Evolutionary conservation across 306 rosid species (phyloP), one percentile per base, ranked within the genome.

Genomic region (Neltuma alba): DNA sequence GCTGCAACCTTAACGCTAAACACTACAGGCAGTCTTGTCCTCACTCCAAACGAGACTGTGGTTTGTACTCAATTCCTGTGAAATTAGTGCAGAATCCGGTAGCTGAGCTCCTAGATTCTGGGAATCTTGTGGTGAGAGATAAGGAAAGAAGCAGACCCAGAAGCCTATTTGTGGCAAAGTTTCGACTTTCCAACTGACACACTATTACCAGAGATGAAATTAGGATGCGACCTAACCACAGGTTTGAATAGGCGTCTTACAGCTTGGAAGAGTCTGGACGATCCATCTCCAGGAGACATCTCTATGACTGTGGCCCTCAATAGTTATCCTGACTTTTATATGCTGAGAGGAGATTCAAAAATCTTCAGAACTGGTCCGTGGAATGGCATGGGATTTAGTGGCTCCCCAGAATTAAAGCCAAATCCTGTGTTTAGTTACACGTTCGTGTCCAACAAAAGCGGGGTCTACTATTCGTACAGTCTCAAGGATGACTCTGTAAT

Each of bases 91-190:
- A 18, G 61, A 82, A 65, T 76, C 83, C 83, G 0, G 30, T 82
- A 10, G 75, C 77, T 1, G 82, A 74, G 81, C 87, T 88, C 10
- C 42, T 88, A 52, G 88, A 86, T 75, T 61, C 79, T 10, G 89
- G 89, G 18, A 88, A 86, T 58, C 81, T 88, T 33, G 88, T 88
- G 44, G 82, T 86, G 0, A 70, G 82, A 42, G 86, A 84, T 7
- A 69, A 77, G 7, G 50, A 58, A n/a, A 34, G 79, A 74, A 16
- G 68, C 34, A 70, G 58, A 79, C 73, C 27, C 80, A 28, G 80
- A 74, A 14, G 52, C 2, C 33, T 74, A 34, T 67, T 48, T 76
- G 44, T 76, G 89, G 89, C 78, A 82, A 55, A 82, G 89, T 75
- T 83, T 83, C 16, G 80, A 82, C 27, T 42, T 33, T 44, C 73